Percentiles rank a stretch among this genome's conserved stretches.
These are phyloP conservation scores for Vanrija sp. DNA, from an alignment of 1,284 basidiomycete species.

Conservation along the genomic window DNA sequence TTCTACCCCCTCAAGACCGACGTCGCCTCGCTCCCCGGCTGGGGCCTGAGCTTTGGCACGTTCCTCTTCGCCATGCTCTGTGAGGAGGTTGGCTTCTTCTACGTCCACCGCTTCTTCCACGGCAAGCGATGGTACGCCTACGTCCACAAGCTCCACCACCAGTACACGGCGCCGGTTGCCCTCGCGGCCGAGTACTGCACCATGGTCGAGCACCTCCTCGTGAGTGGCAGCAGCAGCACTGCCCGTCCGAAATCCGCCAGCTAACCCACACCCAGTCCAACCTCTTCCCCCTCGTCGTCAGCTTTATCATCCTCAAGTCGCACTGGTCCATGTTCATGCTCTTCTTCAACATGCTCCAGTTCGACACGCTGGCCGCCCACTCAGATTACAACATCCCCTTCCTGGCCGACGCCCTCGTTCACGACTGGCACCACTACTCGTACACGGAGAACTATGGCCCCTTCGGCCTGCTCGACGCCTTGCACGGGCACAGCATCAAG, in stretches of 20 bases:
- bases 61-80: conserved; percentile 14
- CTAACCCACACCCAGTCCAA: conserved; percentile 81
- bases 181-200: conserved; percentile 57
- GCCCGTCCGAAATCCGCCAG: conserved; percentile 67
- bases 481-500: conserved; percentile 9
- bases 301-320: conserved; percentile 55
- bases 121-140: conserved; percentile 66
- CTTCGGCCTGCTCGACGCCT: conserved; percentile 9
- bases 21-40: conserved; percentile 4
- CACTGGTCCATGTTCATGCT: conserved; percentile 74
- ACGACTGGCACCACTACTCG: conserved; percentile 23
- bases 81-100: conserved; percentile 18
- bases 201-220: conserved; percentile 14
- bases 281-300: conserved; percentile 79
- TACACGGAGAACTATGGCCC: conserved; percentile 21
- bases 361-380: conserved; percentile 97
- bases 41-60: conserved; percentile 2
- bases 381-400: conserved; percentile 94
- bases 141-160: conserved; percentile 97
- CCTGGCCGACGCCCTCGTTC: conserved; percentile 14
- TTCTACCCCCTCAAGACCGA: not conserved
- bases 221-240: conserved; percentile 95
- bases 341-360: conserved; percentile 88
- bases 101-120: conserved; percentile 14
- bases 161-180: conserved; percentile 86